A percentile compares a stretch with the other conserved stretches of the same genome.
Evolutionary conservation across 345 rosid species (phyloP).

Genomic region (Populus deltoides): DNA sequence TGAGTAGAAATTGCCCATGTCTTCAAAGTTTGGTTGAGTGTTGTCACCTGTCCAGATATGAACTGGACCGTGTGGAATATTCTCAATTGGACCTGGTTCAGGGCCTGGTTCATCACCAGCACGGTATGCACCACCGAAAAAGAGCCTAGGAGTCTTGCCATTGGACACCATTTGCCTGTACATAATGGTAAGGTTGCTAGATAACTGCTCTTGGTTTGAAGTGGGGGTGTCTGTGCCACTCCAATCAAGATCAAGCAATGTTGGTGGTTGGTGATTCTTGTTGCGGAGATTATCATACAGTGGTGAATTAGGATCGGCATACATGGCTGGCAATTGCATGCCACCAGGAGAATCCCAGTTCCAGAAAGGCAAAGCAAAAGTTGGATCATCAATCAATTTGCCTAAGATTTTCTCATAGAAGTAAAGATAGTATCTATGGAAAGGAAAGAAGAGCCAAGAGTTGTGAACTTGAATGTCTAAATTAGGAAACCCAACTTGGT

Average conservation of each 20-base stretch:
- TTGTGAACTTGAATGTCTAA: conserved; percentile 53
- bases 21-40: conserved; percentile 44
- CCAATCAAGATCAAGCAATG: conserved; percentile 47
- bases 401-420: conserved; percentile 56
- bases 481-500: conserved; percentile 50
- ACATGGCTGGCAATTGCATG: conserved; percentile 51
- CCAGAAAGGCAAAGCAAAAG: conserved; percentile 59
- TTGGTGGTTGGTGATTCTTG: conserved; percentile 37
- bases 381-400: conserved; percentile 52
- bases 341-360: conserved; percentile 62
- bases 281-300: conserved; percentile 40
- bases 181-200: conserved; percentile 50
- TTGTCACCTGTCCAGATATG: conserved; percentile 58
- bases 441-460: conserved; percentile 64
- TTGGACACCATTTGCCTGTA: conserved; percentile 60
- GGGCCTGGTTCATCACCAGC: conserved; percentile 54
- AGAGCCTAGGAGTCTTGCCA: conserved; percentile 42
- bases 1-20: conserved; percentile 68
- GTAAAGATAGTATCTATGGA: conserved; percentile 54
- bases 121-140: conserved; percentile 52
- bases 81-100: conserved; percentile 53
- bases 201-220: conserved; percentile 16
- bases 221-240: conserved; percentile 23
- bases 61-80: conserved; percentile 48
- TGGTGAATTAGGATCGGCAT: conserved; percentile 36